Conservation (phyloP, 148 eudicot species). For the Camellia granthamiana region DNA sequence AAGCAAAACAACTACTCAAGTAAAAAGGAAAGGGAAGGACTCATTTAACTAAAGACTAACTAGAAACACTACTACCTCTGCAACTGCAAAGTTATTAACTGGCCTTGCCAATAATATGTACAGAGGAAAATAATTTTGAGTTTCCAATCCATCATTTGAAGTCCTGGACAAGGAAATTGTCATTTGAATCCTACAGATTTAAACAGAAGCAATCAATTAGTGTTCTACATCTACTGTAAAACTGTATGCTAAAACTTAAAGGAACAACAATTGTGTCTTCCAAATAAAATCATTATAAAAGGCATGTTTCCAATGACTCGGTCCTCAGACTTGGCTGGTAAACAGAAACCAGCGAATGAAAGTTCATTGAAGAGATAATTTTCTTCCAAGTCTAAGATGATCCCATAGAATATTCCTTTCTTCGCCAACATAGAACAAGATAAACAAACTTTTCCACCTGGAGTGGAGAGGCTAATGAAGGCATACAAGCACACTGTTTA, state of each 20-base stretch:
- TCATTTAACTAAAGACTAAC: not conserved
- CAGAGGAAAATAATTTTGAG: conserved; percentile 61
- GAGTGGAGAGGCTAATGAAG: not conserved
- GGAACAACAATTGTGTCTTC: not conserved
- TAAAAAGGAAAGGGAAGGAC: not conserved
- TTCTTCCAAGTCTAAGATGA: not conserved
- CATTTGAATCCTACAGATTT: conserved; percentile 64
- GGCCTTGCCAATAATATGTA: conserved; percentile 71
- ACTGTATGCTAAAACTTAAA: not conserved
- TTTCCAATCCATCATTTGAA: conserved; percentile 45
- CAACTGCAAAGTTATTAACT: conserved; percentile 38
- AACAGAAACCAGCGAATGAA: not conserved
- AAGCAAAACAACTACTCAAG: conserved; percentile 13
- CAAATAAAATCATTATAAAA: not conserved
- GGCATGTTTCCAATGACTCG: not conserved
- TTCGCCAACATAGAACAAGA: not conserved
- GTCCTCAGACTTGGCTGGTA: not conserved
- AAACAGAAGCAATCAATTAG: conserved; percentile 22
- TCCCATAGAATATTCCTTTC: not conserved
- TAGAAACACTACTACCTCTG: conserved; percentile 51
- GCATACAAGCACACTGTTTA: not conserved
- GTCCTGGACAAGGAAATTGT: conserved; percentile 58
- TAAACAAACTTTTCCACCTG: not conserved
- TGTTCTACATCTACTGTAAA: conserved; percentile 1
- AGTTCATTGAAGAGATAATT: not conserved